Percentiles rank a stretch among this genome's conserved stretches.
phyloP scores from a whole-genome alignment of 371 early-diverging fungal genomes.

The Blakeslea trispora region DNA sequence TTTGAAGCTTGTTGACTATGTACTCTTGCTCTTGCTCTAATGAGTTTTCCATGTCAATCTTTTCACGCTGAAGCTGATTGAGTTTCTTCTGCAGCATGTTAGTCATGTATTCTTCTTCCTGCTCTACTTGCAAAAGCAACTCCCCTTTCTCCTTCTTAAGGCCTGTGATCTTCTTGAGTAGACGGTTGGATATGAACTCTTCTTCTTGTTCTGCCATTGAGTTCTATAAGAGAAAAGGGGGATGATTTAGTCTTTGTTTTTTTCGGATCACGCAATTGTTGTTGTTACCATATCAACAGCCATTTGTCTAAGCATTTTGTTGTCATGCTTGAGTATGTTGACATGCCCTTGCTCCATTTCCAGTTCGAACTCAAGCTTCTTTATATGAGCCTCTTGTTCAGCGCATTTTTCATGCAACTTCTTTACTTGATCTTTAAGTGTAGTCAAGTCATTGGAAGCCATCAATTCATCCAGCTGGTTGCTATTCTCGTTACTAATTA shows the following conservation, averaged over 20 bases:
- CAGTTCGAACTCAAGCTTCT: slow-evolving; percentile 64
- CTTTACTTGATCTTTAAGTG: slow-evolving; percentile 37
- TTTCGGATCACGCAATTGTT: not conserved
- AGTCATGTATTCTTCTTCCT: slow-evolving; percentile 76
- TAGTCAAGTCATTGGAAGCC: slow-evolving; percentile 34
- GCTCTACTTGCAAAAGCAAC: slow-evolving; percentile 67
- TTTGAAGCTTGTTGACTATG: slow-evolving; percentile 73
- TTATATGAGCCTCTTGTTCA: slow-evolving; percentile 50
- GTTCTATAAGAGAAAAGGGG: slow-evolving; percentile 36
- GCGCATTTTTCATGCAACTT: slow-evolving; percentile 44
- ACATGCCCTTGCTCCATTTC: slow-evolving; percentile 73
- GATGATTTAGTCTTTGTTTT: too few relatives aligned
- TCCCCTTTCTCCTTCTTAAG: slow-evolving; percentile 75
- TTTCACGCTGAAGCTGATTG: slow-evolving; percentile 76
- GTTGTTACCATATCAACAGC: slow-evolving; percentile 62
- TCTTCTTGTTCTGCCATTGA: slow-evolving; percentile 72
- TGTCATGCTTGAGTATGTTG: slow-evolving; percentile 68
- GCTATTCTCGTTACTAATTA: slow-evolving; percentile 13
- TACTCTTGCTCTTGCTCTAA: slow-evolving; percentile 86
- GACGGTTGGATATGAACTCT: slow-evolving; percentile 69
- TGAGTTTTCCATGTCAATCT: slow-evolving; percentile 79
- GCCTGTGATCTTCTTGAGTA: slow-evolving; percentile 66
- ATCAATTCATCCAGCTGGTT: slow-evolving; percentile 30
- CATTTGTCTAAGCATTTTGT: slow-evolving; percentile 59
- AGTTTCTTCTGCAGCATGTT: slow-evolving; percentile 76